These are phyloP conservation scores for Spencermartinsiella ligniputridi DNA, from an alignment of 1,139 yeast species.

Conservation along the genomic window DNA sequence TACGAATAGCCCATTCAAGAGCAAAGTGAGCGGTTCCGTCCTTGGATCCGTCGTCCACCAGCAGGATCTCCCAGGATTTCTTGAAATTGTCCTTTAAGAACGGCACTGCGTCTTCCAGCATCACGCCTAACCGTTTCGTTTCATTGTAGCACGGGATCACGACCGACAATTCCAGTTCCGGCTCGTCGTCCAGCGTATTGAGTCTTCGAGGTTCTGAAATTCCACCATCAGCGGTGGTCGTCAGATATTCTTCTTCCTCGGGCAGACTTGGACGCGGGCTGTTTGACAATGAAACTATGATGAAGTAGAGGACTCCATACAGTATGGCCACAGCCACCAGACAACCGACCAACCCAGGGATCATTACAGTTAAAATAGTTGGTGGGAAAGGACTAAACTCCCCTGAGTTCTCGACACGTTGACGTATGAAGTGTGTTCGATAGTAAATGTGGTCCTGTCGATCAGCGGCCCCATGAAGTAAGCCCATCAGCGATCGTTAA, in stretches of 20 bases:
- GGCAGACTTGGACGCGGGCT: not conserved
- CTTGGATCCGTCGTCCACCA: constrained; percentile 87
- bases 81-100: constrained; percentile 43
- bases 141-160: constrained; percentile 93
- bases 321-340: constrained; percentile 1
- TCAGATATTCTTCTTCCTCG: not conserved
- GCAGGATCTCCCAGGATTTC: constrained; percentile 61
- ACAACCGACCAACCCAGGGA: not conserved
- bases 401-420: not conserved
- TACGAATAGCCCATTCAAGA: constrained; percentile 51
- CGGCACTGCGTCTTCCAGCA: constrained; percentile 74
- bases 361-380: not conserved
- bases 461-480: too few species aligned
- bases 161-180: constrained; percentile 46
- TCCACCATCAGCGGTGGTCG: not conserved
- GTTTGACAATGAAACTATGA: not conserved
- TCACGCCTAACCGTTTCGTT: constrained; percentile 59
- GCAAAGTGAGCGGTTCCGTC: constrained; percentile 80
- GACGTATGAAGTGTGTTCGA: too few species aligned
- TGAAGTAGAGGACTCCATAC: not conserved
- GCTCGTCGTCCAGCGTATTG: constrained; percentile 14
- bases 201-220: not conserved
- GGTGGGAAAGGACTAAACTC: too few species aligned
- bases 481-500: too few species aligned
- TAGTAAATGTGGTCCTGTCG: too few species aligned